Percentiles rank a stretch among this genome's conserved stretches.
These are phyloP conservation scores for Coprinellus aureogranulatus DNA, from an alignment of 768 basidiomycete species.

Conservation along the genomic window DNA sequence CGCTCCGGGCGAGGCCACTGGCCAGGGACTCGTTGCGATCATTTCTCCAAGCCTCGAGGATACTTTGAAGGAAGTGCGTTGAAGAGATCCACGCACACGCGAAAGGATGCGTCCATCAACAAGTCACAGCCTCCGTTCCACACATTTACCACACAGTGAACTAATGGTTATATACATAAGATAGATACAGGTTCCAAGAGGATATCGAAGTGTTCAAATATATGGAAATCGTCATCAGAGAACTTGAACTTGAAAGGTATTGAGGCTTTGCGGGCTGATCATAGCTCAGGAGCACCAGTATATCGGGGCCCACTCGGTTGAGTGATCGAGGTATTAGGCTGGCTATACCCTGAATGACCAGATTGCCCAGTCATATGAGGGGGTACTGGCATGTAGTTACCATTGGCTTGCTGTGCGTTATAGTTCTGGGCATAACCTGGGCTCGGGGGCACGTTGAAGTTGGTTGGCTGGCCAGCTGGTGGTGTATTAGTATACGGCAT, in stretches of 20 bases:
- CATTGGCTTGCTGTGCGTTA: neutral
- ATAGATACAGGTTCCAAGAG: too few relatives aligned
- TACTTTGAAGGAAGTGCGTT: too few relatives aligned
- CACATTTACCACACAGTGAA: too few relatives aligned
- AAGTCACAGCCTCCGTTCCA: too few relatives aligned
- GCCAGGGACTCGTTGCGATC: too few relatives aligned
- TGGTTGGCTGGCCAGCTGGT: constrained; percentile 9
- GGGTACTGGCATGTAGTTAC: constrained; percentile 3
- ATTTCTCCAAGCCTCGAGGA: too few relatives aligned
- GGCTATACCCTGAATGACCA: neutral
- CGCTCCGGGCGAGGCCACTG: too few relatives aligned
- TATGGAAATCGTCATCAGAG: neutral
- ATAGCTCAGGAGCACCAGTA: constrained; percentile 3
- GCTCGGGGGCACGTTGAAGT: neutral
- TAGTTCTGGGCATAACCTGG: neutral
- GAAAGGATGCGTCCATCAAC: too few relatives aligned
- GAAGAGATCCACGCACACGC: too few relatives aligned
- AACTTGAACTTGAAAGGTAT: constrained; percentile 9
- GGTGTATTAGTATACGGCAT: neutral
- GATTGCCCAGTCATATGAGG: constrained; percentile 3
- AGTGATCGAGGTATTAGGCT: constrained; percentile 2
- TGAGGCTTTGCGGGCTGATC: neutral
- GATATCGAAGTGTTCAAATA: too few relatives aligned
- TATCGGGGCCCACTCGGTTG: constrained; percentile 14
- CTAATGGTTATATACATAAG: too few relatives aligned